Evolutionary conservation across 352 stramenopile species (phyloP).

Genomic region (Phytophthora pinifolia): DNA sequence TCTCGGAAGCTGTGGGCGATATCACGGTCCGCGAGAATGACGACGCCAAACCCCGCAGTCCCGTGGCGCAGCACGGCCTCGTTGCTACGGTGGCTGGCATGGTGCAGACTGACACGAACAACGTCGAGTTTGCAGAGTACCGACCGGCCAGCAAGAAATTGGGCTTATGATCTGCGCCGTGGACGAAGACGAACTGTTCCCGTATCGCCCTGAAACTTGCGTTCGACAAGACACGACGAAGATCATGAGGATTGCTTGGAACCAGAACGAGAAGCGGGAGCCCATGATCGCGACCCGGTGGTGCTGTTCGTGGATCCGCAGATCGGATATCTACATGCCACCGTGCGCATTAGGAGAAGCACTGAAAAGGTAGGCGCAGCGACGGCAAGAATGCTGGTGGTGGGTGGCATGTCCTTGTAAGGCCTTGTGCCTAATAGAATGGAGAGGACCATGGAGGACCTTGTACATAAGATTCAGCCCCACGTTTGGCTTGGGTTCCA

Average conservation of each 20-base stretch:
- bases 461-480: no score
- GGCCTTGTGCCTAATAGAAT: no score
- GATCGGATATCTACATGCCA: conserved; percentile 12
- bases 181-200: conserved; percentile 39
- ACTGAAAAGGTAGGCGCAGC: conserved; percentile 21
- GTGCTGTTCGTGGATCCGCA: conserved; percentile 23
- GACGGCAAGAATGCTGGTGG: no score
- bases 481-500: no score
- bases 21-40: conserved; percentile 51
- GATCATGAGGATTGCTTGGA: conserved; percentile 15
- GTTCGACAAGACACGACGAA: conserved; percentile 35
- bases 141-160: conserved; percentile 11
- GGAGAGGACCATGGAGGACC: no score
- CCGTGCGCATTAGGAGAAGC: conserved; percentile 9
- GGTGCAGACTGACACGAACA: conserved; percentile 38
- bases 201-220: conserved; percentile 35
- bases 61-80: conserved; percentile 34
- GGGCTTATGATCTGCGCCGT: conserved; percentile 31
- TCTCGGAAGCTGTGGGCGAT: conserved; percentile 36
- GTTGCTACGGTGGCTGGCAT: conserved; percentile 26
- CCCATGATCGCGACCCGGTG: conserved; percentile 21
- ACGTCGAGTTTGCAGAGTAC: conserved; percentile 34
- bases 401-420: no score
- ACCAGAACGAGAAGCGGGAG: conserved; percentile 1
- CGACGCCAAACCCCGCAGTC: conserved; percentile 27